phyloP scores from a whole-genome alignment of 345 rosid genomes.

The Gossypium mustelinum region DNA sequence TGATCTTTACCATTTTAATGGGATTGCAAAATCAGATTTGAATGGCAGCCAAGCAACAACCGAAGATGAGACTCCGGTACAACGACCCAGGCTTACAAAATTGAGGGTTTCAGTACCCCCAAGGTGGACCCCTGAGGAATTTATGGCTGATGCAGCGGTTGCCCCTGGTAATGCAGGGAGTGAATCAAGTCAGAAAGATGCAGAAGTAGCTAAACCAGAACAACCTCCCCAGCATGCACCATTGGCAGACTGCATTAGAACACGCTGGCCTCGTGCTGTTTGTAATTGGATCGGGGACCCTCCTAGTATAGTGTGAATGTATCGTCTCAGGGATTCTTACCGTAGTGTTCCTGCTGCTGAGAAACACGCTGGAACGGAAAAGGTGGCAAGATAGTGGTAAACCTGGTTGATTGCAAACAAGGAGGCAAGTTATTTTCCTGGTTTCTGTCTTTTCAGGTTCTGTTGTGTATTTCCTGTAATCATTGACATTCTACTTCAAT shows the following conservation, averaged over 20 bases:
- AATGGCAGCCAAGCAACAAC: constrained; percentile 53
- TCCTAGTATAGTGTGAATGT: constrained; percentile 83
- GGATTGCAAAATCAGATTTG: constrained; percentile 91
- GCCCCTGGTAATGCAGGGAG: constrained; percentile 40
- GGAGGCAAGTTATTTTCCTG: constrained; percentile 12
- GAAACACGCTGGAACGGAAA: background rate
- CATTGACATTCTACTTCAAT: constrained; percentile 20
- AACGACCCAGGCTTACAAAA: constrained; percentile 95
- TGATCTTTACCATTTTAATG: constrained; percentile 93
- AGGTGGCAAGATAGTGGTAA: background rate
- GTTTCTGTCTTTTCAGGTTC: constrained; percentile 11
- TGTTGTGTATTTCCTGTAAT: constrained; percentile 24
- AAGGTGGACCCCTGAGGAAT: constrained; percentile 98
- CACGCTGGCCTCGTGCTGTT: constrained; percentile 86
- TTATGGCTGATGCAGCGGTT: constrained; percentile 55
- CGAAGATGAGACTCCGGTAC: constrained; percentile 56
- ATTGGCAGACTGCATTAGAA: constrained; percentile 86
- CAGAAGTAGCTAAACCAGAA: constrained; percentile 54
- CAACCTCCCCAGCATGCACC: constrained; percentile 87
- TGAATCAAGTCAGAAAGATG: constrained; percentile 40
- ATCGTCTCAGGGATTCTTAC: background rate
- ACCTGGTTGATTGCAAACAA: constrained; percentile 12
- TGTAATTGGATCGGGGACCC: constrained; percentile 96
- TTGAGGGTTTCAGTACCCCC: constrained; percentile 94
- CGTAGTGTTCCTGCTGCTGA: background rate